phyloP scores from a whole-genome alignment of 2,329 filamentous ascomycete species.

The Ramularia endophylla region DNA sequence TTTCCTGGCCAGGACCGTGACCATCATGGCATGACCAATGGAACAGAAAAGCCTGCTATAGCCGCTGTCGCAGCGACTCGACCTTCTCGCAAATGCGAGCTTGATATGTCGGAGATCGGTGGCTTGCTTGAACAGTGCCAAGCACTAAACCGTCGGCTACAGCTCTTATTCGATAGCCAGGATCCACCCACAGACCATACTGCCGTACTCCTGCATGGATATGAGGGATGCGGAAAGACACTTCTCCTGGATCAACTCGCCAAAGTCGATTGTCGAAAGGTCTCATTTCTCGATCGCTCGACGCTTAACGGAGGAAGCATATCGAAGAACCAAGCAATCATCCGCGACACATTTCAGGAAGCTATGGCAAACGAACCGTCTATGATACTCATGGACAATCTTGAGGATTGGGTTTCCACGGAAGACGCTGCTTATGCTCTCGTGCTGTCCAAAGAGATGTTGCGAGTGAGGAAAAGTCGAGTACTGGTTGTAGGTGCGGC shows the following conservation, averaged over 20 bases:
- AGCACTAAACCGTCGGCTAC: constrained; percentile 61
- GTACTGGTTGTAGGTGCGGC: constrained; percentile 73
- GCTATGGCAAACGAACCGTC: constrained; percentile 66
- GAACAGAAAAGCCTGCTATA: too few species aligned
- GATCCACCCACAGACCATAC: too few species aligned
- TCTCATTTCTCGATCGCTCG: constrained; percentile 54
- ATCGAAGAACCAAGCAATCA: constrained; percentile 42
- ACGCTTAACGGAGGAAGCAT: constrained; percentile 30
- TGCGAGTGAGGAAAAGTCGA: constrained; percentile 47
- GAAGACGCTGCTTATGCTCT: constrained; percentile 38
- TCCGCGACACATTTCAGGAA: constrained; percentile 64
- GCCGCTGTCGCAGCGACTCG: too few species aligned
- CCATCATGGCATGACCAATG: too few species aligned
- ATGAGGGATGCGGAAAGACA: constrained; percentile 78
- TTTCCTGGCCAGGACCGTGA: constrained; percentile 7
- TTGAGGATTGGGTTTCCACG: constrained; percentile 64
- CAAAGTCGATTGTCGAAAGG: constrained; percentile 60
- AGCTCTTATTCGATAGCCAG: constrained; percentile 6
- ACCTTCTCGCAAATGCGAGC: constrained; percentile 2
- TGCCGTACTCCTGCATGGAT: constrained; percentile 67
- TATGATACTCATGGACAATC: constrained; percentile 70
- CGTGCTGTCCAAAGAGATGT: constrained; percentile 48
- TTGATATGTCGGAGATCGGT: constrained; percentile 51
- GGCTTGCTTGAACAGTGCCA: constrained; percentile 61
- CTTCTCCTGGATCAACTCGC: constrained; percentile 64